These are phyloP conservation scores for Leishmania amazonensis DNA, from an alignment of 208 protist species.

Conservation along the genomic window DNA sequence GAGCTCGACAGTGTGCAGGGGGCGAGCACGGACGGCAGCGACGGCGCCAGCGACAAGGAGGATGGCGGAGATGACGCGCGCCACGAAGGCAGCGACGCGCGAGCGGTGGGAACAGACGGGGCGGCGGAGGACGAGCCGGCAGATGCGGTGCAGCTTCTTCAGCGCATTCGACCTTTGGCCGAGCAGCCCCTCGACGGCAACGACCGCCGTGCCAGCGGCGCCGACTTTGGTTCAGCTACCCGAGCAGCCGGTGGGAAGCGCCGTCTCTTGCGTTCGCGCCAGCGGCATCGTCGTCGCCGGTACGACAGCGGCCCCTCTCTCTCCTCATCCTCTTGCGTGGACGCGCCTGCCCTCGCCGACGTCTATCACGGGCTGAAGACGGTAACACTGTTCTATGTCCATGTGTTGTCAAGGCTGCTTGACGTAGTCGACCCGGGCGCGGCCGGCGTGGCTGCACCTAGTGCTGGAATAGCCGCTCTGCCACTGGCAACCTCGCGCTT, in stretches of 20 bases:
- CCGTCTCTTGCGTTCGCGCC: background rate
- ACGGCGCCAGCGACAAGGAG: background rate
- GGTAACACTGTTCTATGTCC: conserved; percentile 13
- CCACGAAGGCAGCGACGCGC: background rate
- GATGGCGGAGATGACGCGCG: background rate
- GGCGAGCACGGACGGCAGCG: background rate
- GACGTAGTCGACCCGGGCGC: conserved; percentile 6
- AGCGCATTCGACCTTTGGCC: background rate
- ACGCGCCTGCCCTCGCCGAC: background rate
- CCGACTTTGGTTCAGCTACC: background rate
- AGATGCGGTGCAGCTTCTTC: conserved; percentile 15
- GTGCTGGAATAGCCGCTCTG: background rate
- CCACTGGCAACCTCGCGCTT: conserved; percentile 1
- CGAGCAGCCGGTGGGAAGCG: conserved; percentile 5
- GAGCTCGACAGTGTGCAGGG: background rate
- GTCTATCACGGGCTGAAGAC: conserved; percentile 13
- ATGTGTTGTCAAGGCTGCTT: conserved; percentile 17
- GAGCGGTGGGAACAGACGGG: background rate
- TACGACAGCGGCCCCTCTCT: background rate
- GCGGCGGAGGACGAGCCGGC: background rate
- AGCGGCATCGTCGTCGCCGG: background rate
- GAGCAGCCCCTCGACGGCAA: background rate
- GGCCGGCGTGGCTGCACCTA: background rate
- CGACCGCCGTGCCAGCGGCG: background rate
- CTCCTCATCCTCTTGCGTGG: background rate